Conservation (phyloP, 495 filamentous ascomycete species). For the Aspergillus affinis region DNA sequence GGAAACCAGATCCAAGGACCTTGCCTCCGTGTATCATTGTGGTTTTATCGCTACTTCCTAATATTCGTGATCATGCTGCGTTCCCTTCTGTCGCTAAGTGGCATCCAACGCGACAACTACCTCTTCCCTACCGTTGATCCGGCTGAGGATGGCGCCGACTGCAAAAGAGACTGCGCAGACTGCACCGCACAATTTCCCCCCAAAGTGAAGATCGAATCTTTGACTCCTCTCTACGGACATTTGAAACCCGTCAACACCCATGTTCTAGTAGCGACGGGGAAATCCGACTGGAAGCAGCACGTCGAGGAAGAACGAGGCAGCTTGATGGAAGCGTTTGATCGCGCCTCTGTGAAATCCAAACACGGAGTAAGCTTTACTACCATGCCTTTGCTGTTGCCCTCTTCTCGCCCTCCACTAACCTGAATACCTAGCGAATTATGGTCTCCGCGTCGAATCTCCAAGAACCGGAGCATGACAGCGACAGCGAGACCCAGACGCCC, state of each 20-base stretch:
- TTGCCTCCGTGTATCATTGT: neutral
- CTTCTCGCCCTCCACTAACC: conserved; percentile 6
- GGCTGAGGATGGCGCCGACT: conserved; percentile 76
- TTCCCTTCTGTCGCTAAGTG: conserved; percentile 35
- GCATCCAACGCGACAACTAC: conserved; percentile 27
- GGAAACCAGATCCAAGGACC: no score
- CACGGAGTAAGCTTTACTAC: conserved; percentile 63
- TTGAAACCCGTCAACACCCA: conserved; percentile 85
- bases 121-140: conserved; percentile 59
- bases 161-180: conserved; percentile 77
- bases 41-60: neutral
- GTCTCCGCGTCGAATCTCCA: conserved; percentile 88
- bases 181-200: conserved; percentile 75
- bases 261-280: conserved; percentile 86
- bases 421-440: conserved; percentile 67
- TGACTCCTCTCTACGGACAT: conserved; percentile 74
- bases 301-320: conserved; percentile 84
- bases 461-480: conserved; percentile 52
- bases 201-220: conserved; percentile 70
- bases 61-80: conserved; percentile 29
- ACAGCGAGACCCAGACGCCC: conserved; percentile 36
- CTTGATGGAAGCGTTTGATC: conserved; percentile 83
- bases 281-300: conserved; percentile 86
- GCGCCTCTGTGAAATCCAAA: conserved; percentile 53
- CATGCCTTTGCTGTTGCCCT: neutral